These are phyloP conservation scores for Sphagnum contortum DNA, from an alignment of 225 moss, liverwort and hornwort genomes.

Conservation along the genomic window DNA sequence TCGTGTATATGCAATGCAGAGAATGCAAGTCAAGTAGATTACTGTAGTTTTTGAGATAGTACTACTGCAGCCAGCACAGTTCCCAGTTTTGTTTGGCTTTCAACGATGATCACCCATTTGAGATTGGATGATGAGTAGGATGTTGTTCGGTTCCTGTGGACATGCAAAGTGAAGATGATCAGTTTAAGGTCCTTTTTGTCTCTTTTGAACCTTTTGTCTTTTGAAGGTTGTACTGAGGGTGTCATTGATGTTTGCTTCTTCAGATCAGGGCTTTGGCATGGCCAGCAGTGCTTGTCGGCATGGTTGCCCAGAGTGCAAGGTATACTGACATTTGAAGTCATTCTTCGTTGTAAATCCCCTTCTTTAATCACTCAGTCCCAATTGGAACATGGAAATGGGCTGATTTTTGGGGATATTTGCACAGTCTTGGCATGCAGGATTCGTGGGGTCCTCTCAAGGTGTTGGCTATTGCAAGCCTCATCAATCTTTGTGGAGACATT, in stretches of 20 bases:
- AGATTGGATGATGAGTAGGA: not conserved
- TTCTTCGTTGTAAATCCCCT: not conserved
- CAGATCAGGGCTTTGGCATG: constrained; percentile 88
- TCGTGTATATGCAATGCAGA: not conserved
- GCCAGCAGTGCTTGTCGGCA: constrained; percentile 76
- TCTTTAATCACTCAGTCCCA: not conserved
- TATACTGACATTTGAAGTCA: constrained; percentile 6
- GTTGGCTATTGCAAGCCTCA: constrained; percentile 55
- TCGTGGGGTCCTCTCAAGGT: constrained; percentile 76
- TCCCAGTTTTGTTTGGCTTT: too few species aligned
- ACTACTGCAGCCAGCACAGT: too few species aligned
- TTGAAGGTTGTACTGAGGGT: not conserved
- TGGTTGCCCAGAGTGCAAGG: constrained; percentile 91
- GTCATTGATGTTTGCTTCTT: not conserved
- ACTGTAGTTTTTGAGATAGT: too few species aligned
- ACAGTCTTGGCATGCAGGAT: constrained; percentile 93
- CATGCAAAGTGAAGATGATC: not conserved
- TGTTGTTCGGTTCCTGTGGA: not conserved
- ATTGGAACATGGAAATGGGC: not conserved
- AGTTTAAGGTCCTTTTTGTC: not conserved
- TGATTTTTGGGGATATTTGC: constrained; percentile 1
- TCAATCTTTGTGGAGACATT: constrained; percentile 75
- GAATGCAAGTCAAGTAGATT: too few species aligned
- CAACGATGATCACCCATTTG: not conserved
- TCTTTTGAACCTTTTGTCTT: too few species aligned